Conservation (phyloP, 805 yeast genomes). For the Metschnikowia arizonensis region DNA sequence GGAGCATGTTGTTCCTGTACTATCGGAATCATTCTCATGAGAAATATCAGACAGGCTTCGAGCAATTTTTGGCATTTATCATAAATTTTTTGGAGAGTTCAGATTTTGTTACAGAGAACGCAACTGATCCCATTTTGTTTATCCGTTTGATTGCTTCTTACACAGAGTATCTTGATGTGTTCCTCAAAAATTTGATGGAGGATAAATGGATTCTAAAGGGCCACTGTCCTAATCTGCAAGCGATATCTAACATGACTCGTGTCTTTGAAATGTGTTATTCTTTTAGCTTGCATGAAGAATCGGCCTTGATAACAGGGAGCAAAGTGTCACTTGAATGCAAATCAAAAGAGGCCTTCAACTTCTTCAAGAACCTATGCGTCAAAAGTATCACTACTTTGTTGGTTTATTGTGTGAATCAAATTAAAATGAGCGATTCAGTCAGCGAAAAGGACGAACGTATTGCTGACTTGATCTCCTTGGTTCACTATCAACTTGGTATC, state of each 20-base stretch:
- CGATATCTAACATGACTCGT: constrained; percentile 22
- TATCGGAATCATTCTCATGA: constrained; percentile 35
- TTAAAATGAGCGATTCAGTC: constrained; percentile 1
- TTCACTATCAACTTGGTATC: constrained; percentile 73
- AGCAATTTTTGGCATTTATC: constrained; percentile 46
- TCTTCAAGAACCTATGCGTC: constrained; percentile 44
- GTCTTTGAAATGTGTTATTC: constrained; percentile 44
- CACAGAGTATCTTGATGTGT: constrained; percentile 46
- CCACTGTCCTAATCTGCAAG: constrained; percentile 2
- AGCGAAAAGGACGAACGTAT: constrained; percentile 30
- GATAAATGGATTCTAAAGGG: constrained; percentile 34
- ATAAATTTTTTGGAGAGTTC: constrained; percentile 29
- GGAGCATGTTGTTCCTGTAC: constrained; percentile 65
- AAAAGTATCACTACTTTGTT: constrained; percentile 35
- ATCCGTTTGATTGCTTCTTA: constrained; percentile 51
- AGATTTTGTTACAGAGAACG: constrained; percentile 13
- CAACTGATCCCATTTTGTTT: constrained; percentile 40
- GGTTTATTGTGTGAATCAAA: constrained; percentile 30
- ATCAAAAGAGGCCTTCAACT: constrained; percentile 42
- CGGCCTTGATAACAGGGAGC: constrained; percentile 34
- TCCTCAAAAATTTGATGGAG: constrained; percentile 23
- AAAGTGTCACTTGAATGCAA: constrained; percentile 40
- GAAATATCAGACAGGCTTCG: constrained; percentile 48
- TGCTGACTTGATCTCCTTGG: constrained; percentile 42
- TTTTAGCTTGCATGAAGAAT: constrained; percentile 52